Base-by-base conservation (phyloP, 805 yeast genomes). In the Myxozyma neotropica region DNA sequence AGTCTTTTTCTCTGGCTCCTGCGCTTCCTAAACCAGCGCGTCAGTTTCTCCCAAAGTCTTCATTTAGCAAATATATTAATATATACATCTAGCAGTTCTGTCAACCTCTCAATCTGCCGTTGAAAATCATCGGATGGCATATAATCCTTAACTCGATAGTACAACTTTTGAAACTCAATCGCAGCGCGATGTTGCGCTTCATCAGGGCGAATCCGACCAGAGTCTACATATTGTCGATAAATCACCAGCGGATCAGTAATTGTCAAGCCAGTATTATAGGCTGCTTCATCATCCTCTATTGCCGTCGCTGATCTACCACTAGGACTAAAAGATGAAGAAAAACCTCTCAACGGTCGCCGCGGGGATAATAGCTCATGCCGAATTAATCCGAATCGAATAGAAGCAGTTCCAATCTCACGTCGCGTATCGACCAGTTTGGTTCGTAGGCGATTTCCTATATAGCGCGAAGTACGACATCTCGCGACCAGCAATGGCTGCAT, bases 231-330 rank as follows among this genome's bases (percentile, higher is more conserved):
- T 60, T 78, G 78, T 61, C 81, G 81, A 66, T 87, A 87, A 1
- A 86, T 65, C 4, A 78, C 62, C 44, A 80, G 78, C 0, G 92
- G 91, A 69, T 87, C 92, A 0, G 91, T 86, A 29, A 84, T 75
- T 4, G 82, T 67, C 42, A 81, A 49, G 6, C 58, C 62, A 2
- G 42, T 31, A 29, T 31, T 2, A 6, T 29, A 6, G 10, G 6
- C 19, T 19, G 45, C 36, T 10, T 13, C 48, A 24, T 10, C 3
- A 13, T 24, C 27, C 13, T 5, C 3, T 12, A 44, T 4, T 24
- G 19, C 35, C 24, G 45, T 2, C 12, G 45, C 17, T n/a, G n/a
- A n/a, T n/a, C n/a, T n/a, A n/a, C n/a, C n/a, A n/a, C n/a, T n/a
- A n/a, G n/a, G n/a, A n/a, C n/a, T n/a, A n/a, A n/a, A n/a, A n/a